A percentile compares a stretch with the other conserved stretches of the same genome.
These are phyloP conservation scores for Dendrocalamus latiflorus DNA, from an alignment of 202 grass and related monocot genomes.

Conservation along the genomic window DNA sequence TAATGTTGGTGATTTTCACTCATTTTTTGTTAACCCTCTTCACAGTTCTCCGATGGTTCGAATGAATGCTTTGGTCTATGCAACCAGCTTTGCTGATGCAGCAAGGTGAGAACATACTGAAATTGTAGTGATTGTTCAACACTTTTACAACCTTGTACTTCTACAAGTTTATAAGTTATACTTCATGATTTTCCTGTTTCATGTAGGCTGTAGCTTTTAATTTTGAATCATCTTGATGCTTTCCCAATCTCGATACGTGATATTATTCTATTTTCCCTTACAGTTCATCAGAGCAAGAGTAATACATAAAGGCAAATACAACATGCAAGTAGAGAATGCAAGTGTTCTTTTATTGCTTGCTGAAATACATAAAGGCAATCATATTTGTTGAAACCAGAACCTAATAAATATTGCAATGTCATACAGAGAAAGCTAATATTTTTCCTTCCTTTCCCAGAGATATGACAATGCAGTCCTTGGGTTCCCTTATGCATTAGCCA, in stretches of 20 bases:
- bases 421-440: slow-evolving; percentile 8
- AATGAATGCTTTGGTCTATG: slow-evolving; percentile 86
- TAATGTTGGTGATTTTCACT: slow-evolving; percentile 15
- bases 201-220: background rate
- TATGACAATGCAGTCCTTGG: slow-evolving; percentile 74
- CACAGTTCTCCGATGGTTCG: slow-evolving; percentile 78
- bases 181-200: slow-evolving; percentile 1
- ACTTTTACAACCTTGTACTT: background rate
- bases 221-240: slow-evolving; percentile 23
- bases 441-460: slow-evolving; percentile 37
- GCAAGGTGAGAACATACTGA: slow-evolving; percentile 60
- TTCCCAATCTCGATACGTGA: slow-evolving; percentile 23
- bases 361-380: slow-evolving; percentile 77
- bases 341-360: slow-evolving; percentile 91
- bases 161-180: slow-evolving; percentile 15
- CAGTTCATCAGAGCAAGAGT: slow-evolving; percentile 55
- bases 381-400: background rate
- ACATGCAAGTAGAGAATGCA: slow-evolving; percentile 92
- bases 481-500: slow-evolving; percentile 79
- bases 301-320: slow-evolving; percentile 1
- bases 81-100: slow-evolving; percentile 84
- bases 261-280: slow-evolving; percentile 29
- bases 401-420: background rate
- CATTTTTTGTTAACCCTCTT: slow-evolving; percentile 1
- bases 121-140: slow-evolving; percentile 3